phyloP scores from a whole-genome alignment of 2,329 filamentous ascomycete species.

The Fusarium sp. region DNA sequence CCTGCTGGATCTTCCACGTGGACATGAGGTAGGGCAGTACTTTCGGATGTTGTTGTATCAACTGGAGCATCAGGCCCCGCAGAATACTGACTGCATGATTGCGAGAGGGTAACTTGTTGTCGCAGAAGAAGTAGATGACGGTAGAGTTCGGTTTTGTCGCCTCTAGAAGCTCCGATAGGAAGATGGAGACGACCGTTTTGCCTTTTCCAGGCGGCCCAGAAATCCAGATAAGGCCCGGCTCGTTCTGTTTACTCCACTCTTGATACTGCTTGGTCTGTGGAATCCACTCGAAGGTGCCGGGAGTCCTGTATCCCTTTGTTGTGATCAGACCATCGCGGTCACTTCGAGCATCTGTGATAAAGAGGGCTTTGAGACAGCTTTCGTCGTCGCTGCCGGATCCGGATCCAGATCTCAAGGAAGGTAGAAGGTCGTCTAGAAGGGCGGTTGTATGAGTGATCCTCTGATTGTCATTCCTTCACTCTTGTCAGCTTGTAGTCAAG shows the following conservation, averaged over 20 bases:
- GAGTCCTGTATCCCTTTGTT: background rate
- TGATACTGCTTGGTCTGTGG: background rate
- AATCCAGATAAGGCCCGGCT: background rate
- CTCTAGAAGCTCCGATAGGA: background rate
- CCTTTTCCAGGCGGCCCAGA: slow-evolving; percentile 14
- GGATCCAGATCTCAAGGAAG: too few species aligned
- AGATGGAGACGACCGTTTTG: slow-evolving; percentile 20
- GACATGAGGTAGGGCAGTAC: background rate
- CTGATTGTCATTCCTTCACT: background rate
- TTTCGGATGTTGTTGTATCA: background rate
- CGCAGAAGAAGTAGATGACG: slow-evolving; percentile 20
- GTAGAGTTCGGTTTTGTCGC: background rate
- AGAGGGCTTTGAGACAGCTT: background rate
- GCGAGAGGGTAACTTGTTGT: background rate
- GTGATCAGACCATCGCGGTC: slow-evolving; percentile 8
- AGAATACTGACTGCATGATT: slow-evolving; percentile 8
- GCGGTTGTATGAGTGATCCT: rapidly evolving
- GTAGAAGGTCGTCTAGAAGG: background rate
- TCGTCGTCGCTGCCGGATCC: background rate
- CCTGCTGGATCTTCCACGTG: background rate
- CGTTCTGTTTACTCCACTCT: background rate
- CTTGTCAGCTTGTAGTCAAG: background rate
- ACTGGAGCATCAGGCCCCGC: slow-evolving; percentile 1
- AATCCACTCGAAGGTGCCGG: slow-evolving; percentile 27
- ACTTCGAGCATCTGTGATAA: slow-evolving; percentile 14